phyloP scores from a whole-genome alignment of 164 flowering plant species.

The Chloranthus sessilifolius region DNA sequence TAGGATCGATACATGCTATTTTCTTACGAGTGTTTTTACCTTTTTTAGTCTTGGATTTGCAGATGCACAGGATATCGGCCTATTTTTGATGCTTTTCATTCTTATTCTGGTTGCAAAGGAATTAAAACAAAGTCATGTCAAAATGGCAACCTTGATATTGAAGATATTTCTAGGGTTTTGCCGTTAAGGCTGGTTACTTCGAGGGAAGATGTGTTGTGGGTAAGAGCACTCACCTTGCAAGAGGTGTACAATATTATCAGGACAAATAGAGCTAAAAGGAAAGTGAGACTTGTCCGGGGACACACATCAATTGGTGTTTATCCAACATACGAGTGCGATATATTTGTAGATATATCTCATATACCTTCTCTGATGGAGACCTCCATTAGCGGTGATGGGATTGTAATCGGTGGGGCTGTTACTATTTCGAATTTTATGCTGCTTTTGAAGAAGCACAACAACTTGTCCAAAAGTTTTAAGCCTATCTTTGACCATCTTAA shows the following conservation, averaged over 20 bases:
- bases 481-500: slow-evolving; percentile 5
- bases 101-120: neutral
- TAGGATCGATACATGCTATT: neutral
- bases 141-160: neutral
- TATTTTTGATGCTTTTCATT: slow-evolving; percentile 8
- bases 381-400: neutral
- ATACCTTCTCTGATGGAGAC: slow-evolving; percentile 6
- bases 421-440: slow-evolving; percentile 5
- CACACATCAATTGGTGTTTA: slow-evolving; percentile 10
- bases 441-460: slow-evolving; percentile 7
- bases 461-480: slow-evolving; percentile 5
- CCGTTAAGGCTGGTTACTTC: neutral
- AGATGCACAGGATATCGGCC: slow-evolving; percentile 12
- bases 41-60: slow-evolving; percentile 1
- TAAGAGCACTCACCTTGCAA: slow-evolving; percentile 5
- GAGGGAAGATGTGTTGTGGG: slow-evolving; percentile 6
- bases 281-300: slow-evolving; percentile 6
- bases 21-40: neutral
- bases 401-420: slow-evolving; percentile 7
- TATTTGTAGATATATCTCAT: slow-evolving; percentile 7
- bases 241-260: slow-evolving; percentile 6
- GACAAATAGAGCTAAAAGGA: slow-evolving; percentile 5
- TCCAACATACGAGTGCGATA: neutral
- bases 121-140: neutral
- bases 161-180: slow-evolving; percentile 8